Conservation (phyloP, 1,284 basidiomycete genomes). For the Cutaneotrichosporon curvatum region DNA sequence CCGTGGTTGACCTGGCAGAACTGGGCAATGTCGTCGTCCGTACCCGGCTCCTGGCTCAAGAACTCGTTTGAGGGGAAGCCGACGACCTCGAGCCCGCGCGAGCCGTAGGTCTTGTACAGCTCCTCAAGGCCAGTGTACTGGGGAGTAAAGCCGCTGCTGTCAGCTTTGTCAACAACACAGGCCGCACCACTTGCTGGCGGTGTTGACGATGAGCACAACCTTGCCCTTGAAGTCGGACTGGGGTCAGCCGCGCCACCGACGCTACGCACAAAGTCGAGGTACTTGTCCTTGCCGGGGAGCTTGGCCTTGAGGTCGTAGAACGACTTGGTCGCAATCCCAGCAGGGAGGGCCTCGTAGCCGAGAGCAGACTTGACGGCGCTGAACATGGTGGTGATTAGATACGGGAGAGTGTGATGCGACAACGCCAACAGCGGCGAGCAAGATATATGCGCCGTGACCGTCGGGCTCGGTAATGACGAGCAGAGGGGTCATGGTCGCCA, state of each 20-base stretch:
- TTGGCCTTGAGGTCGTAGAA: conserved; percentile 48
- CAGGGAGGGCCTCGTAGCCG: conserved; percentile 31
- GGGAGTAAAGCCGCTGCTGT: conserved; percentile 39
- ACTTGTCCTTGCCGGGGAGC: conserved; percentile 39
- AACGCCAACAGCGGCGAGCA: background rate
- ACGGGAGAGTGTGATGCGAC: background rate
- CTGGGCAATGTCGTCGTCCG: conserved; percentile 59
- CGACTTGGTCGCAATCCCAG: conserved; percentile 22
- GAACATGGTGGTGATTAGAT: conserved; percentile 9
- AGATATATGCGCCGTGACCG: no score
- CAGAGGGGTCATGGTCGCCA: no score
- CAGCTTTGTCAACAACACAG: conserved; percentile 4
- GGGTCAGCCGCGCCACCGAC: background rate
- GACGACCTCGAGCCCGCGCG: conserved; percentile 48
- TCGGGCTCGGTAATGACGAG: no score
- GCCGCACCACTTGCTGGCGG: conserved; percentile 49
- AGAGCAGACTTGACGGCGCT: conserved; percentile 9
- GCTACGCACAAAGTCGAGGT: conserved; percentile 36
- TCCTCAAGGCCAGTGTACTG: conserved; percentile 50
- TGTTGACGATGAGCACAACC: conserved; percentile 52
- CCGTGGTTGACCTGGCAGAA: conserved; percentile 63
- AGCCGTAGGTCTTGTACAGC: conserved; percentile 50
- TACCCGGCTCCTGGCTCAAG: conserved; percentile 62
- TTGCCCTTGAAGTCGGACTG: conserved; percentile 48
- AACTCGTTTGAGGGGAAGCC: conserved; percentile 52